These are phyloP conservation scores for Kurtzmaniella fragi DNA, from an alignment of 805 yeast genomes.

Conservation along the genomic window DNA sequence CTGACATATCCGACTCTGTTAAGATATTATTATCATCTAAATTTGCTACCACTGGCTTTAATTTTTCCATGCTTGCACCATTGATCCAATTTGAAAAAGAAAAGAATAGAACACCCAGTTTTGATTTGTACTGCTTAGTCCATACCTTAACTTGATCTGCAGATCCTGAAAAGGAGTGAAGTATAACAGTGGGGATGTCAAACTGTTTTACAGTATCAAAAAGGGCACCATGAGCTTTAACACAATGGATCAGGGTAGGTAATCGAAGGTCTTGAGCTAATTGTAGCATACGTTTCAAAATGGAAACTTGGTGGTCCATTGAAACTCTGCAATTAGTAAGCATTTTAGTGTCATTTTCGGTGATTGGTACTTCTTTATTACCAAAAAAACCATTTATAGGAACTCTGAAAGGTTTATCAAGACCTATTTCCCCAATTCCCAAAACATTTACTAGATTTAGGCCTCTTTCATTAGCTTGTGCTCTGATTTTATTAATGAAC, in stretches of 20 bases:
- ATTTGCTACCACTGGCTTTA: conserved; percentile 12
- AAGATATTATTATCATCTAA: conserved; percentile 22
- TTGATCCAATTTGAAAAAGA: conserved; percentile 54
- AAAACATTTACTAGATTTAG: conserved; percentile 3
- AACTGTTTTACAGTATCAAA: conserved; percentile 36
- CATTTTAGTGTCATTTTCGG: conserved; percentile 10
- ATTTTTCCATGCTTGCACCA: conserved; percentile 21
- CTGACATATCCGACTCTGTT: conserved; percentile 31
- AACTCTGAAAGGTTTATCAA: conserved; percentile 71
- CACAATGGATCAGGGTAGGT: conserved; percentile 79
- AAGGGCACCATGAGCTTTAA: conserved; percentile 65
- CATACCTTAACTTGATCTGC: conserved; percentile 56
- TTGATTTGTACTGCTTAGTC: conserved; percentile 16
- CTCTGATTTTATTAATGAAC: conserved; percentile 11
- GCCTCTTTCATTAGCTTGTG: not conserved
- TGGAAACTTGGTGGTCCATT: conserved; percentile 58
- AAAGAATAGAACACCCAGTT: conserved; percentile 29
- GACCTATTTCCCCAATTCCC: conserved; percentile 86
- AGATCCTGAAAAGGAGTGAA: conserved; percentile 88
- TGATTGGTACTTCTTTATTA: conserved; percentile 12
- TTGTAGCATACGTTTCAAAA: conserved; percentile 48
- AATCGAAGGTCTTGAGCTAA: conserved; percentile 46
- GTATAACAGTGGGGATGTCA: conserved; percentile 41
- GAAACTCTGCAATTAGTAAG: conserved; percentile 46
- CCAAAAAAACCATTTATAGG: conserved; percentile 58